Evolutionary conservation across 1,139 yeast genomes (phyloP), one percentile per base, ranked within the genome.

Genomic region (Nadsonia commutata): DNA sequence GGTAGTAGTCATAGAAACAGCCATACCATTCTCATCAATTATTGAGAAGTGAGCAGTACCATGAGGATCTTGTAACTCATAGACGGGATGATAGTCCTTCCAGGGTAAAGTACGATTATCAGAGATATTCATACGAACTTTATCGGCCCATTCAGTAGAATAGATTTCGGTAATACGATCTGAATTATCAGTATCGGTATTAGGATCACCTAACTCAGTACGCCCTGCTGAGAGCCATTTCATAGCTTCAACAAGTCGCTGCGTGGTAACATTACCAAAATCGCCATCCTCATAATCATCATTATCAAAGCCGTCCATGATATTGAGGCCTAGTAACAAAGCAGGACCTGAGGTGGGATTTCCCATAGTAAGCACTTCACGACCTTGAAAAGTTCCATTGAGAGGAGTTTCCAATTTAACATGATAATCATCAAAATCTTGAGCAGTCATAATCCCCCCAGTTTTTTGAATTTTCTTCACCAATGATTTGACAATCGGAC

Each of bases 191-290:
- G 59, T 49, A 9, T 4, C 9, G 18, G 63, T 68, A 8, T 63
- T 58, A 3, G 63, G 63, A 54, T 85, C 95, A 1, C 97, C 97
- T 20, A 88, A 69, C 52, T 83, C 72, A 17, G 90, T 76, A 47
- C 97, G 70, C 0, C 81, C 88, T 8, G 93, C 72, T 1, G 88
- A 84, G 71, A 85, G 72, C 95, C 95, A 90, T 60, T 88, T 88
- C 93, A 88, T 85, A 5, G 83, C 66, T 60, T 90, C 98, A 13
- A 86, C 66, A 13, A 85, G 58, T 45, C 83, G 69, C 54, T 84
- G 95, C 2, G 77, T 67, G n/a, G 72, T 68, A 4, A 70, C 54
- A 0, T 67, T 66, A 3, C 56, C 56, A 52, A 69, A 67, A 46
- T 76, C 78, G 22, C 43, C 46, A 3, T 64, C 63, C 7, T 68